Evolutionary conservation across 306 rosid species (phyloP).

Genomic region (Vigna unguiculata): DNA sequence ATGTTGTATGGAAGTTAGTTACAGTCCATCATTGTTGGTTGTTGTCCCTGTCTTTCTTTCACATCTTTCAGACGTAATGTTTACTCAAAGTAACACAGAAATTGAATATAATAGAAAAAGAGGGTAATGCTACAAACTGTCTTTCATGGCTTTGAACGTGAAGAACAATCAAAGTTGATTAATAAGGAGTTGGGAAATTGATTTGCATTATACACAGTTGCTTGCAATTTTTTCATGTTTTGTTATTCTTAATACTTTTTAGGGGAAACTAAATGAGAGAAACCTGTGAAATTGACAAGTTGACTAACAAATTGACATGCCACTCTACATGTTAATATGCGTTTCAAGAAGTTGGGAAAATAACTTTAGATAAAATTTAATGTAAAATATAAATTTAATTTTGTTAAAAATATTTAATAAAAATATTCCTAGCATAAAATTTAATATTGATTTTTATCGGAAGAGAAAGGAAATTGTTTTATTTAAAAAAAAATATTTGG

Average conservation of each 20-base stretch:
- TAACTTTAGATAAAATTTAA: no score
- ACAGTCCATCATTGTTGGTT: constrained; percentile 47
- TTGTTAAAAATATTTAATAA: no score
- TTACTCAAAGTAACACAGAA: constrained; percentile 57
- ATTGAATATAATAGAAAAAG: background rate
- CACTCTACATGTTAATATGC: no score
- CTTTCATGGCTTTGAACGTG: constrained; percentile 40
- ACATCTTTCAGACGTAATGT: constrained; percentile 41
- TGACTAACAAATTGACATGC: constrained; percentile 25
- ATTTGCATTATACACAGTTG: background rate
- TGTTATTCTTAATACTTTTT: background rate
- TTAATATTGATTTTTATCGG: no score
- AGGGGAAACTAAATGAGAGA: background rate
- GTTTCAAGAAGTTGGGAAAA: no score
- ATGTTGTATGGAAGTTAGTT: constrained; percentile 27
- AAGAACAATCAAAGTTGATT: constrained; percentile 45
- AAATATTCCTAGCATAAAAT: no score
- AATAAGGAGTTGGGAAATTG: background rate
- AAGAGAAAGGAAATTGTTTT: no score
- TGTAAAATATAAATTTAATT: no score
- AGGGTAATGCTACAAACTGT: background rate
- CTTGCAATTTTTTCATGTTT: background rate
- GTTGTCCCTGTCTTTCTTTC: constrained; percentile 20
- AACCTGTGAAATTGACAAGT: background rate
- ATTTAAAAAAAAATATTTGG: no score